phyloP scores from a whole-genome alignment of 495 filamentous ascomycete genomes.

The Neurospora pannonica region DNA sequence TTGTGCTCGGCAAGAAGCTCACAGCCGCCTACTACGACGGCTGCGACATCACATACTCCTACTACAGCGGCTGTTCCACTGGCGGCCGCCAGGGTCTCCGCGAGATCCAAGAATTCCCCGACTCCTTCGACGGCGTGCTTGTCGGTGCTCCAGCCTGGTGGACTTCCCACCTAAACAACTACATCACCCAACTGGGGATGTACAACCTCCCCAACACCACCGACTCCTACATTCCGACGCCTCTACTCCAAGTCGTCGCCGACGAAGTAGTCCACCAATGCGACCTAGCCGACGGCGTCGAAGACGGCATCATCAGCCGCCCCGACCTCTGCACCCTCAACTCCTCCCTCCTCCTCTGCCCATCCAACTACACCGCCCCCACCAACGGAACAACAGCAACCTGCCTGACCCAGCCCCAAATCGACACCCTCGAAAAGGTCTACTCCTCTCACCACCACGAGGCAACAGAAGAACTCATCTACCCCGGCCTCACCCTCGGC shows the following conservation, averaged over 20 bases:
- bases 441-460: constrained; percentile 45
- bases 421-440: constrained; percentile 43
- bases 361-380: constrained; percentile 7
- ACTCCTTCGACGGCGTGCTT: constrained; percentile 55
- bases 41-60: constrained; percentile 31
- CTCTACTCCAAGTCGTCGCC: constrained; percentile 41
- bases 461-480: constrained; percentile 40
- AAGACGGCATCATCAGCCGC: constrained; percentile 53
- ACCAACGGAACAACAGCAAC: constrained; percentile 12
- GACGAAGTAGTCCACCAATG: constrained; percentile 58
- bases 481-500: constrained; percentile 37
- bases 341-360: constrained; percentile 45
- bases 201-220: constrained; percentile 33
- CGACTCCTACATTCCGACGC: constrained; percentile 40
- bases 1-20: constrained; percentile 31
- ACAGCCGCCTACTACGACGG: constrained; percentile 33
- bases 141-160: constrained; percentile 28
- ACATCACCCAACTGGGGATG: constrained; percentile 24
- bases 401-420: constrained; percentile 50
- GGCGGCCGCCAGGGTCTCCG: constrained; percentile 48
- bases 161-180: constrained; percentile 40
- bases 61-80: constrained; percentile 47
- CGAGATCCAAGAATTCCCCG: constrained; percentile 39
- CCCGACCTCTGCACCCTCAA: constrained; percentile 49
- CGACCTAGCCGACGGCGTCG: constrained; percentile 50